A percentile compares a stretch with the other conserved stretches of the same genome.
These are phyloP conservation scores for Podospora didyma DNA, from an alignment of 495 filamentous ascomycete genomes.

Conservation along the genomic window DNA sequence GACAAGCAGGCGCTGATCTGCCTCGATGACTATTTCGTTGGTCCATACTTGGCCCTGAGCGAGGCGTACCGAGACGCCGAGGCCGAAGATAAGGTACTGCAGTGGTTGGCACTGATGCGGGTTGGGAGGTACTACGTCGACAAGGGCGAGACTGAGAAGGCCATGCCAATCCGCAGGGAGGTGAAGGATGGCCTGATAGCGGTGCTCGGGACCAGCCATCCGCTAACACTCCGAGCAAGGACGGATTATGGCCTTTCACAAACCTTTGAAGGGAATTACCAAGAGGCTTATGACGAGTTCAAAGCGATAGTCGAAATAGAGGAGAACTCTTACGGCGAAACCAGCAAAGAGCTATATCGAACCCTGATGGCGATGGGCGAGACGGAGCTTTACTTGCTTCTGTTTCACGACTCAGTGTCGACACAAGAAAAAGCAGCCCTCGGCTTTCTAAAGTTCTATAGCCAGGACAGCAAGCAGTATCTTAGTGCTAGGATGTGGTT, in stretches of 20 bases:
- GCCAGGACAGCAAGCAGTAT: conserved; percentile 1
- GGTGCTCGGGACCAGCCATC: conserved; percentile 2
- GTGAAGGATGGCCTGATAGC: background rate
- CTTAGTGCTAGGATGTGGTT: conserved; percentile 3
- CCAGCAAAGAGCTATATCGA: background rate
- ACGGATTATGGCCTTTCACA: background rate
- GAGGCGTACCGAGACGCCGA: background rate
- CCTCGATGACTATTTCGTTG: background rate
- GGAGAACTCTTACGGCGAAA: background rate
- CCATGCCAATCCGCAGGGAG: background rate
- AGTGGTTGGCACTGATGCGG: conserved; percentile 5
- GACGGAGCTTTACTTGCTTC: background rate
- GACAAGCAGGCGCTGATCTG: background rate
- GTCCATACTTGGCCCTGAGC: background rate
- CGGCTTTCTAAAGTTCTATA: background rate
- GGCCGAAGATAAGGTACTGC: background rate
- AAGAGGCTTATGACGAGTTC: background rate
- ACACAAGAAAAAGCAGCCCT: background rate
- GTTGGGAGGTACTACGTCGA: conserved; percentile 5
- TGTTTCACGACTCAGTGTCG: background rate
- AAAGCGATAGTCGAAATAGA: conserved; percentile 1
- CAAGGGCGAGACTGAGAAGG: background rate
- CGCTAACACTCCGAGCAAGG: conserved; percentile 4
- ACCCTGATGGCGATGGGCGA: conserved; percentile 3
- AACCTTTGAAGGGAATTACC: background rate